Conservation (phyloP, 169 alveolate genomes). For the Plasmodium falciparum region DNA sequence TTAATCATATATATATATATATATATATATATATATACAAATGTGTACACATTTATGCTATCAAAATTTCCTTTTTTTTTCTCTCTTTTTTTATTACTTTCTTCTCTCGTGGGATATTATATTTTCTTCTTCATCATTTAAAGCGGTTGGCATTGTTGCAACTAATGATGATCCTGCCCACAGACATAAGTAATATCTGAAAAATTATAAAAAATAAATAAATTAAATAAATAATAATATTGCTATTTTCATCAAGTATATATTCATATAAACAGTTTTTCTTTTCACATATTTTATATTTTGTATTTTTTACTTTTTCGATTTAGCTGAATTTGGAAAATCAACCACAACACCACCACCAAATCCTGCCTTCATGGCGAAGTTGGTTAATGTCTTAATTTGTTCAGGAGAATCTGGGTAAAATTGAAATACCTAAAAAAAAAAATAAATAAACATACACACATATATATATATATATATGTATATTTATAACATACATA, state of each 20-base stretch:
- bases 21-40: neutral
- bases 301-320: constrained; percentile 90
- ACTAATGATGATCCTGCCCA: constrained; percentile 92
- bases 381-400: constrained; percentile 93
- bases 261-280: too few species aligned
- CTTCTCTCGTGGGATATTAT: constrained; percentile 47
- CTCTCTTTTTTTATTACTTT: constrained; percentile 27
- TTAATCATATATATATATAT: constrained; percentile 1
- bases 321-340: constrained; percentile 96
- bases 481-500: too few species aligned
- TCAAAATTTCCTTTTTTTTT: neutral
- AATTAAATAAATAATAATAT: neutral
- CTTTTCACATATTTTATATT: too few species aligned
- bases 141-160: constrained; percentile 72
- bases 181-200: constrained; percentile 91
- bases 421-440: constrained; percentile 91
- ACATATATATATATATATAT: constrained; percentile 7
- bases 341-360: constrained; percentile 97
- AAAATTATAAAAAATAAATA: neutral
- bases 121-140: constrained; percentile 79
- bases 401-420: constrained; percentile 97
- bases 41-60: neutral
- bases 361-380: constrained; percentile 95
- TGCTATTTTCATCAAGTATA: neutral
- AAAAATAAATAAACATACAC: neutral